Percentiles rank a stretch among this genome's conserved stretches.
These are phyloP conservation scores for Pseudocercospora crystallina DNA, from an alignment of 2,329 filamentous ascomycete species.

Conservation along the genomic window DNA sequence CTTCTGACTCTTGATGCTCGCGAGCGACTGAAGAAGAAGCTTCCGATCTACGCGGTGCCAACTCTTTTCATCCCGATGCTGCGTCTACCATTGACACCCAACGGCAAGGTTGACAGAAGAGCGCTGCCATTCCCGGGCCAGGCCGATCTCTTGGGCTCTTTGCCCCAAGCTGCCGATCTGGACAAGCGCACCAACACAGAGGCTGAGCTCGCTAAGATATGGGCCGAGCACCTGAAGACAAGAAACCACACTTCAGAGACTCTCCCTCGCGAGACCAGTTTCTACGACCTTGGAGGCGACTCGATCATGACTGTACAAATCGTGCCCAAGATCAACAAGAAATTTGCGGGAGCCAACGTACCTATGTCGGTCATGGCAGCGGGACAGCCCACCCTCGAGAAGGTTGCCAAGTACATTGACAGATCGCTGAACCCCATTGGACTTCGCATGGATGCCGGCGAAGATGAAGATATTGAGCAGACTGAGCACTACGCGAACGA, in stretches of 20 bases:
- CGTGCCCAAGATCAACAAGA: slow-evolving; percentile 66
- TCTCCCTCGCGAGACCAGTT: slow-evolving; percentile 62
- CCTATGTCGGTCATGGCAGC: slow-evolving; percentile 71
- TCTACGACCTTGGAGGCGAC: slow-evolving; percentile 81
- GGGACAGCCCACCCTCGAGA: slow-evolving; percentile 59
- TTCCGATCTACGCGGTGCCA: slow-evolving; percentile 75
- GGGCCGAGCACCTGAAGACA: slow-evolving; percentile 68
- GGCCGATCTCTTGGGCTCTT: slow-evolving; percentile 61
- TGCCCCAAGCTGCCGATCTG: slow-evolving; percentile 45
- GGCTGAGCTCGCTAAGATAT: slow-evolving; percentile 66
- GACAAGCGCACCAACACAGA: slow-evolving; percentile 60
- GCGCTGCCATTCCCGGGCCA: slow-evolving; percentile 78
- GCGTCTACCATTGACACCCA: slow-evolving; percentile 77
- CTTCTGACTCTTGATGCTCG: slow-evolving; percentile 60
- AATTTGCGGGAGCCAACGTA: slow-evolving; percentile 63
- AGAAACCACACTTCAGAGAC: slow-evolving; percentile 62
- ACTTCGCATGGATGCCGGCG: slow-evolving; percentile 47
- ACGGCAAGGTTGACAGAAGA: slow-evolving; percentile 79
- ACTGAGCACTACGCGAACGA: slow-evolving; percentile 54
- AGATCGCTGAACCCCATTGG: slow-evolving; percentile 50
- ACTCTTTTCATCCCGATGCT: slow-evolving; percentile 71
- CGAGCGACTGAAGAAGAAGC: slow-evolving; percentile 68
- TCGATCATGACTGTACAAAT: slow-evolving; percentile 79
- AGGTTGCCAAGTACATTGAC: slow-evolving; percentile 55
- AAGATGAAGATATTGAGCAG: slow-evolving; percentile 52